Base-by-base conservation (phyloP, 164 flowering plant genomes). In the Nymphaea colorata region DNA sequence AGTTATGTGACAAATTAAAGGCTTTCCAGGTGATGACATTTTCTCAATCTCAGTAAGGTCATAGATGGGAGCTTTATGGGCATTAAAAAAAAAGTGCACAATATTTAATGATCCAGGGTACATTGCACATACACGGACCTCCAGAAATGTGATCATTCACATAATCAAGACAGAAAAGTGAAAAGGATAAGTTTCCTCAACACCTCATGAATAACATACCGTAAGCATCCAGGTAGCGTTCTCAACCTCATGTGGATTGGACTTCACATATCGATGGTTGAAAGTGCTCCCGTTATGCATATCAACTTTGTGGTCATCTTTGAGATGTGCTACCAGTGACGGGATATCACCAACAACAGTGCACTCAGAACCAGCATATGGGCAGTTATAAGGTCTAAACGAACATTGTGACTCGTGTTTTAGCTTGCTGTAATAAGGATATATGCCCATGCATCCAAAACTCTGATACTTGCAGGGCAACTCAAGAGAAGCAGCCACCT, bases 151-250 rank as follows among this genome's bases (percentile, higher is more conserved):
- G 36, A 25, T 25, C 0, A 25, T 25, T 1, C 36, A 25, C 36
- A 25, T 25, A 25, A 25, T 25, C 36, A 25, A 25, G 36, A 25
- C 36, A 25, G 1, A 25, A 25, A 25, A 25, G 36, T 25, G 36
- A 25, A 25, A 25, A 25, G 36, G 36, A 25, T 25, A 25, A 25
- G 36, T 25, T 25, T 25, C 36, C 36, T 25, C 36, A 25, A 25
- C 36, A 25, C 36, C 36, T 45, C 11, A 61, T 61, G n/a, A 61
- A 25, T 16, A 16, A 16, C 63, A 63, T 86, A 92, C 98, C 82
- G 96, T 93, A 55, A 93, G 79, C 96, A 93, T 93, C 96, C 96
- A 90, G 4, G 98, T 93, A 18, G 93, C 93, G 73, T 91, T 89
- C 73, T 89, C 97, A 62, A 91, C 97, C 64, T 91, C 97, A 70